Conservation (phyloP, 129 eudicot species). For the Pulicaria dysenterica region DNA sequence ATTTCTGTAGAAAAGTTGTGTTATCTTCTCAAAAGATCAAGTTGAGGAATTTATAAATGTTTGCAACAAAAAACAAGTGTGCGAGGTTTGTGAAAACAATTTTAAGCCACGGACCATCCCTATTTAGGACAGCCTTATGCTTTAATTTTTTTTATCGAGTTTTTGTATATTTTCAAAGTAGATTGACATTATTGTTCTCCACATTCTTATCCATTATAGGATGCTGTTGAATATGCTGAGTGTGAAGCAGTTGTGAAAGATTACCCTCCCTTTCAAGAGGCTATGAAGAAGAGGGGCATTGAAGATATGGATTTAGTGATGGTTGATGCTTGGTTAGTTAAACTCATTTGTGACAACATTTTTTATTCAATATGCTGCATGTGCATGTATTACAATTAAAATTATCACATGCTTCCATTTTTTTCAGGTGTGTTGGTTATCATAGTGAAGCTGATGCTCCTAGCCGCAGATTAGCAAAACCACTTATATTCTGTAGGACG, state of each 20-base stretch:
- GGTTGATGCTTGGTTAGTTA: slow-evolving; percentile 94
- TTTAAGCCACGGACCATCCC: not conserved
- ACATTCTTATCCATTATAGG: slow-evolving; percentile 42
- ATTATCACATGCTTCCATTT: not conserved
- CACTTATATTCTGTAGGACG: slow-evolving; percentile 87
- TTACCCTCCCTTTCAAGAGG: slow-evolving; percentile 75
- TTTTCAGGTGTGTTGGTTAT: slow-evolving; percentile 81
- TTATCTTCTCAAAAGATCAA: not conserved
- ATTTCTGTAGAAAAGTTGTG: not conserved
- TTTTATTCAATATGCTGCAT: not conserved
- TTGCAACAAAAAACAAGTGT: slow-evolving; percentile 3
- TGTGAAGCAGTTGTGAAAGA: slow-evolving; percentile 89
- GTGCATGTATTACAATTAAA: not conserved
- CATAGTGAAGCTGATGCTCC: slow-evolving; percentile 91
- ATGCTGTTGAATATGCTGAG: slow-evolving; percentile 95
- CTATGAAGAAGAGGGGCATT: slow-evolving; percentile 97
- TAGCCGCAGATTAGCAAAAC: slow-evolving; percentile 76
- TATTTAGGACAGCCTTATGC: slow-evolving; percentile 9
- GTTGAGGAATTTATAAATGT: not conserved
- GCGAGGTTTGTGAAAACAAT: not conserved
- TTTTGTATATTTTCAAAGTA: not conserved
- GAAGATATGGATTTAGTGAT: slow-evolving; percentile 93
- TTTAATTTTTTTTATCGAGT: not conserved
- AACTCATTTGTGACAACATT: not conserved
- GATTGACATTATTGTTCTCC: slow-evolving; percentile 1